These are phyloP conservation scores for Saccharomyces hybrid DNA, from an alignment of 1,139 yeast genomes.

Conservation along the genomic window DNA sequence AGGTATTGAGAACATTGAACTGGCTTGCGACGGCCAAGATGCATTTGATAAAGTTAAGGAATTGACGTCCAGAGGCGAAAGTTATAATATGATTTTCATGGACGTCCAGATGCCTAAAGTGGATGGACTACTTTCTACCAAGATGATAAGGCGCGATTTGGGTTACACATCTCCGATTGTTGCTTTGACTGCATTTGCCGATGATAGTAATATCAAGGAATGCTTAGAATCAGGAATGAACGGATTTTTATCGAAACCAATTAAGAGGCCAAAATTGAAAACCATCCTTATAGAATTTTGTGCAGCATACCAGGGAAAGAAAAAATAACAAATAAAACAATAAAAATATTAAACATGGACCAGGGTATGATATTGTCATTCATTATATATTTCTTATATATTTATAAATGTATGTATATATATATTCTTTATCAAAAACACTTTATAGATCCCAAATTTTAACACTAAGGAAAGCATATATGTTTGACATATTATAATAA, in stretches of 20 bases:
- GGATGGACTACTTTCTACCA: conserved; percentile 82
- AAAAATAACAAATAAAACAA: conserved; percentile 1
- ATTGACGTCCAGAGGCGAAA: conserved; percentile 34
- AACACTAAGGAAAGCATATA: not conserved
- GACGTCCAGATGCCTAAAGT: conserved; percentile 95
- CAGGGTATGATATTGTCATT: not conserved
- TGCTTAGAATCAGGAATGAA: conserved; percentile 82
- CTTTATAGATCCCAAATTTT: not conserved
- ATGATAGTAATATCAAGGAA: conserved; percentile 70
- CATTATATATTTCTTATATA: not conserved
- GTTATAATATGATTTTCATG: conserved; percentile 77
- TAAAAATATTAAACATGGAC: not conserved
- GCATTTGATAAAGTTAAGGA: conserved; percentile 61
- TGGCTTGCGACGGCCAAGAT: conserved; percentile 87
- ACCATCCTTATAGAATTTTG: conserved; percentile 37
- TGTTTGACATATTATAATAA: not conserved
- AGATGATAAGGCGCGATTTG: conserved; percentile 57
- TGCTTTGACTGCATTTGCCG: conserved; percentile 92
- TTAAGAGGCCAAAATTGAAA: conserved; percentile 59
- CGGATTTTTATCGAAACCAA: conserved; percentile 83
- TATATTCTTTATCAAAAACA: not conserved
- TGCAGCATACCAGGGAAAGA: conserved; percentile 3
- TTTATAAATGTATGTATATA: not conserved
- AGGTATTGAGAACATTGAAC: conserved; percentile 60
- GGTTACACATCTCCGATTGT: conserved; percentile 70